Evolutionary conservation across 768 basidiomycete species (phyloP).

Genomic region (Lactarius indigo): DNA sequence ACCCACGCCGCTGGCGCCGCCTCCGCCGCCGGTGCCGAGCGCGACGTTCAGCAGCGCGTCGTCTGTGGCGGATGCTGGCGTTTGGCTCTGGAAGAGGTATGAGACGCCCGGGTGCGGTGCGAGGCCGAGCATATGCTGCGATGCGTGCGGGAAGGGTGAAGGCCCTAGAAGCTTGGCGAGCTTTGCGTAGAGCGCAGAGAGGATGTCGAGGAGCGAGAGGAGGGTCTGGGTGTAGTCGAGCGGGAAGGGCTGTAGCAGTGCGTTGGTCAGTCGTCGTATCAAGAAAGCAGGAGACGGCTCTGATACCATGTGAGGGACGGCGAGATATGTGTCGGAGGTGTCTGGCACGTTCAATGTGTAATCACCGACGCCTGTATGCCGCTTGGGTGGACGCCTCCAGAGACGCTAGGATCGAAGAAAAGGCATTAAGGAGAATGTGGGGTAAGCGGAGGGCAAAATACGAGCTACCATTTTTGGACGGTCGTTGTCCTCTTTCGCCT

Average conservation of each 20-base stretch:
- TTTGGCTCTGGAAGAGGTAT: conserved; percentile 60
- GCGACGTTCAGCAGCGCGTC: conserved; percentile 72
- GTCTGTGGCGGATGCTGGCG: conserved; percentile 36
- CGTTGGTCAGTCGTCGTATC: background rate
- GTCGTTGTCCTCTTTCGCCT: conserved; percentile 68
- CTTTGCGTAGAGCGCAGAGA: conserved; percentile 87
- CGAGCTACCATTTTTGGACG: conserved; percentile 65
- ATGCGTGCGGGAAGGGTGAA: conserved; percentile 66
- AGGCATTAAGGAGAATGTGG: background rate
- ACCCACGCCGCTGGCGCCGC: conserved; percentile 14
- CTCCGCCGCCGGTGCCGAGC: conserved; percentile 32
- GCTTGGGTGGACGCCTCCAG: conserved; percentile 54
- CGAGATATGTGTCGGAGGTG: conserved; percentile 64
- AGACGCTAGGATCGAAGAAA: conserved; percentile 41
- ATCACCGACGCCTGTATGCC: conserved; percentile 52
- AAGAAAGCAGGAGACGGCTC: background rate
- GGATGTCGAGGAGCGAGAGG: conserved; percentile 82
- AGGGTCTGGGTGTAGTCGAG: conserved; percentile 89
- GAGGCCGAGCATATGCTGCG: conserved; percentile 72
- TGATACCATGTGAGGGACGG: conserved; percentile 71
- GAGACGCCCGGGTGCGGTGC: conserved; percentile 81
- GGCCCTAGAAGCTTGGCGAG: conserved; percentile 80
- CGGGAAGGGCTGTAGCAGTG: conserved; percentile 64
- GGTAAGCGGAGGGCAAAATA: background rate
- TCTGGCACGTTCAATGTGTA: conserved; percentile 61